Percentiles rank a stretch among this genome's conserved stretches.
phyloP scores from a whole-genome alignment of 441 rosid species.

The Croton laevigatus region DNA sequence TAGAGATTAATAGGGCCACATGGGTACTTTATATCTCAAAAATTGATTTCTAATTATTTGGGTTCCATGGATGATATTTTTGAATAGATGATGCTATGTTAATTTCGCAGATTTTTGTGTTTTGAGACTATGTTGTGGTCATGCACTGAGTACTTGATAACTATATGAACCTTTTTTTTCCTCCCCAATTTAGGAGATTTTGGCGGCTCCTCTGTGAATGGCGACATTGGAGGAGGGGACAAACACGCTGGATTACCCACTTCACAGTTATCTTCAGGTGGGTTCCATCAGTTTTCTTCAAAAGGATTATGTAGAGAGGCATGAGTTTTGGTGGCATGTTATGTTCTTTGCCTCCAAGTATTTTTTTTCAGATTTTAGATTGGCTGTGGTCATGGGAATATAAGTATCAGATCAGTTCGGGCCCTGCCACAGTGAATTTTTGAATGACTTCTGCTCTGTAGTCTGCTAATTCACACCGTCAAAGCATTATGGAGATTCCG shows the following conservation, averaged over 20 bases:
- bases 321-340: constrained; percentile 74
- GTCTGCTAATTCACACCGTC: constrained; percentile 64
- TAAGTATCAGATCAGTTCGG: constrained; percentile 61
- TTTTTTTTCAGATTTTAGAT: constrained; percentile 65
- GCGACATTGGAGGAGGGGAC: constrained; percentile 58
- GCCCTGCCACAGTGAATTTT: constrained; percentile 64
- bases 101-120: neutral
- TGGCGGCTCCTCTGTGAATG: constrained; percentile 82
- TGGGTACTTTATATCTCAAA: too few species aligned
- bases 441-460: constrained; percentile 60
- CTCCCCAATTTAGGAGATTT: constrained; percentile 92
- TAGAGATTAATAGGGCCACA: neutral
- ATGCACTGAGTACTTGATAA: neutral
- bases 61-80: too few species aligned
- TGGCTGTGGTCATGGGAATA: constrained; percentile 74
- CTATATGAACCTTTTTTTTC: constrained; percentile 8
- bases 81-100: neutral
- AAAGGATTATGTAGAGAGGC: constrained; percentile 76
- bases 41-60: too few species aligned
- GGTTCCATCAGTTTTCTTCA: constrained; percentile 97
- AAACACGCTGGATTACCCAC: constrained; percentile 74
- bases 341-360: constrained; percentile 59
- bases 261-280: constrained; percentile 99
- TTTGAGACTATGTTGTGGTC: neutral
- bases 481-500: constrained; percentile 61